phyloP scores from a whole-genome alignment of 202 grass and related monocot genomes.

The Miscanthus sacchariflorus region DNA sequence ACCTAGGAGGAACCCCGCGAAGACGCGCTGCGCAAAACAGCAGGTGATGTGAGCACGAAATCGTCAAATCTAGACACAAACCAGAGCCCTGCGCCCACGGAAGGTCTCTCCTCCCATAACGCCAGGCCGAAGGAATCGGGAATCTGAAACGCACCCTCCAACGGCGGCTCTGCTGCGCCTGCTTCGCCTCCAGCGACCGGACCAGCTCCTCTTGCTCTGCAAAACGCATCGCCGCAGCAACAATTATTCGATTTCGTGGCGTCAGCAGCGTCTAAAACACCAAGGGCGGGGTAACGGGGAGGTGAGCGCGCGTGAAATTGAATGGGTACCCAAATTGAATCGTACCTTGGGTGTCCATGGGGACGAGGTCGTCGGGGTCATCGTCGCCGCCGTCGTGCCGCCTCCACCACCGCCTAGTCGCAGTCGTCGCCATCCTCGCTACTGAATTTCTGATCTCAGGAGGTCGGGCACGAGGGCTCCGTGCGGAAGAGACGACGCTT shows the following conservation, averaged over 20 bases:
- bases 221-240: constrained; percentile 9
- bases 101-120: constrained; percentile 10
- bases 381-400: constrained; percentile 43
- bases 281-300: not conserved
- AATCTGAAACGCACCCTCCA: constrained; percentile 70
- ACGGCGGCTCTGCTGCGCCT: constrained; percentile 61
- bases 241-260: not conserved
- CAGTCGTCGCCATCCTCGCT: constrained; percentile 47
- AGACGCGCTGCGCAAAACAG: constrained; percentile 64
- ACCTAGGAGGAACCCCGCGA: constrained; percentile 69
- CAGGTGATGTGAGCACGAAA: constrained; percentile 13
- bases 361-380: constrained; percentile 61
- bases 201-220: constrained; percentile 96
- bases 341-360: constrained; percentile 89
- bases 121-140: constrained; percentile 20
- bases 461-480: not conserved
- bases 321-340: not conserved
- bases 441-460: constrained; percentile 1
- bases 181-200: constrained; percentile 76
- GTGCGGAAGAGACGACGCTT: not conserved
- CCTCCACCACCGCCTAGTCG: constrained; percentile 79
- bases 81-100: not conserved
- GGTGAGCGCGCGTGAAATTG: not conserved
- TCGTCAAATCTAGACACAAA: constrained; percentile 11
- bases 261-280: constrained; percentile 1